These are phyloP conservation scores for Zoysia matrella DNA, from an alignment of 202 grass and related monocot genomes.

Conservation along the genomic window DNA sequence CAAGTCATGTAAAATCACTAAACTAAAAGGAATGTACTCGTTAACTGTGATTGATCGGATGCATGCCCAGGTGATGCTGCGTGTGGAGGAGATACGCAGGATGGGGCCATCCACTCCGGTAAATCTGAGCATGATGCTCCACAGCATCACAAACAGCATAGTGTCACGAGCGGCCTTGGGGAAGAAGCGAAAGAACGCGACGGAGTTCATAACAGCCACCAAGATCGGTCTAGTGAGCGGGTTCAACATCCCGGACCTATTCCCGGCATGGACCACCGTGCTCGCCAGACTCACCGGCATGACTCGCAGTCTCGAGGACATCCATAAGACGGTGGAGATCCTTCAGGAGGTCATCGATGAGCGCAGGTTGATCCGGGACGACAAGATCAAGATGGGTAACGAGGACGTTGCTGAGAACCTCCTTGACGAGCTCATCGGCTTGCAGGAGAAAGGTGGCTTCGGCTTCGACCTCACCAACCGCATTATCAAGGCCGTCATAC, in stretches of 20 bases:
- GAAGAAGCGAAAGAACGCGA: not conserved
- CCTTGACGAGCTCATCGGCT: not conserved
- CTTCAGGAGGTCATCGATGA: slow-evolving; percentile 14
- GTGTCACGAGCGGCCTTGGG: slow-evolving; percentile 18
- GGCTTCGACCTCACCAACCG: slow-evolving; percentile 16
- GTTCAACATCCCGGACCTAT: slow-evolving; percentile 29
- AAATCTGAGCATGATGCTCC: slow-evolving; percentile 10
- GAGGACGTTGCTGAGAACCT: slow-evolving; percentile 26
- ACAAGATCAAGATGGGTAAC: not conserved
- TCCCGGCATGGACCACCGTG: slow-evolving; percentile 1
- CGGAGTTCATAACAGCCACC: slow-evolving; percentile 23
- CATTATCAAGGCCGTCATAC: slow-evolving; percentile 34
- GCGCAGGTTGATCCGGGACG: not conserved
- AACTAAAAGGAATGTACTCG: too few species aligned
- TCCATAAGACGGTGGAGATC: slow-evolving; percentile 16
- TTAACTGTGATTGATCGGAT: too few species aligned
- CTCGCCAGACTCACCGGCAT: slow-evolving; percentile 19
- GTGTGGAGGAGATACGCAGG: slow-evolving; percentile 16
- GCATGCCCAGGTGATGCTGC: not conserved
- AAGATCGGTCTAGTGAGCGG: slow-evolving; percentile 9
- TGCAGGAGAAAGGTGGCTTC: not conserved
- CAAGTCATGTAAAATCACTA: too few species aligned
- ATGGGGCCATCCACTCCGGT: slow-evolving; percentile 11
- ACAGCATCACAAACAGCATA: slow-evolving; percentile 23
- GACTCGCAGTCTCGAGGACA: slow-evolving; percentile 1